A percentile compares a stretch with the other conserved stretches of the same genome.
phyloP scores from a whole-genome alignment of 331 rosid genomes.

The Pyracantha coccinea region DNA sequence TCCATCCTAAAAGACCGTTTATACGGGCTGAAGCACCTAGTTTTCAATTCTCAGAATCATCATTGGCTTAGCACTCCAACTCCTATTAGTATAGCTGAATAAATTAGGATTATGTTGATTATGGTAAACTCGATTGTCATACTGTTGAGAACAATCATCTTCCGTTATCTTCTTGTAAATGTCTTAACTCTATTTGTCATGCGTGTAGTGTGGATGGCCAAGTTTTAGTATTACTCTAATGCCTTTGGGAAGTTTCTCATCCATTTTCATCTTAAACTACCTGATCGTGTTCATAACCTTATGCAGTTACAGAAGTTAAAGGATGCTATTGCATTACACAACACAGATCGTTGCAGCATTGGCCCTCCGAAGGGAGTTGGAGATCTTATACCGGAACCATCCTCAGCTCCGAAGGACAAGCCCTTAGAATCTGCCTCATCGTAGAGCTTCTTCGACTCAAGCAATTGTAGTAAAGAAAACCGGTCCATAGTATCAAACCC shows the following conservation, averaged over 20 bases:
- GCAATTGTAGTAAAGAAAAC: slow-evolving; percentile 14
- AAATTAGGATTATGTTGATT: not conserved
- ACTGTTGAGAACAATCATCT: not conserved
- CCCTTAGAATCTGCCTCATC: slow-evolving; percentile 39
- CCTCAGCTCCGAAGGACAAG: slow-evolving; percentile 37
- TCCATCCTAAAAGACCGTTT: not conserved
- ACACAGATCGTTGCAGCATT: slow-evolving; percentile 85
- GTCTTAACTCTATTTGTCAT: not conserved
- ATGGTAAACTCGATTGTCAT: not conserved
- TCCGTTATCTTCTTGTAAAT: not conserved
- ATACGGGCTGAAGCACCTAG: not conserved
- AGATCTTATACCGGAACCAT: slow-evolving; percentile 41
- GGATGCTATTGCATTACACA: slow-evolving; percentile 69
- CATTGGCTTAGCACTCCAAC: not conserved
- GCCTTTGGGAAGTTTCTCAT: not conserved
- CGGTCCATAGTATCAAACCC: slow-evolving; percentile 10
- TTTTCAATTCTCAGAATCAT: not conserved
- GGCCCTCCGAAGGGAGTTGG: slow-evolving; percentile 67
- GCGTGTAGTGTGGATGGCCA: not conserved
- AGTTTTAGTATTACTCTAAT: not conserved
- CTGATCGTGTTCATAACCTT: slow-evolving; percentile 14
- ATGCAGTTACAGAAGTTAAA: slow-evolving; percentile 81
- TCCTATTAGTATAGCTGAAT: not conserved
- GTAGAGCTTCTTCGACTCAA: not conserved
- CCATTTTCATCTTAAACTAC: not conserved